phyloP scores from a whole-genome alignment of 768 basidiomycete genomes.

The Nidularia sp. region DNA sequence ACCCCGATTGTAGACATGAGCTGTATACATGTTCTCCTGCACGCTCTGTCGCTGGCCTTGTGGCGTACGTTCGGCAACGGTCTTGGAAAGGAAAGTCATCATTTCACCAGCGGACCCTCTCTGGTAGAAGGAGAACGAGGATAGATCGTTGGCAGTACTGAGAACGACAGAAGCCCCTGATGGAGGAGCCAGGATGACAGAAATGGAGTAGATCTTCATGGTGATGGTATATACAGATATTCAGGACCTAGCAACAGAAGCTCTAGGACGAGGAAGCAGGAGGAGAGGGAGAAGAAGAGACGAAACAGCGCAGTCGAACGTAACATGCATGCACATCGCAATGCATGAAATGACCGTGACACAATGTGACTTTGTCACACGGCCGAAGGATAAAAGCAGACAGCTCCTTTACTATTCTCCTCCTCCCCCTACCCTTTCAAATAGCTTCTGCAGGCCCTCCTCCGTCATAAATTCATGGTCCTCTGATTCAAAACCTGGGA shows the following conservation, averaged over 20 bases:
- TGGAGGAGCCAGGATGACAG: conserved; percentile 66
- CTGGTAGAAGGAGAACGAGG: conserved; percentile 93
- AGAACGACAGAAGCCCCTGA: conserved; percentile 63
- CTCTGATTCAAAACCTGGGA: conserved; percentile 51
- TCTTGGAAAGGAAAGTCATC: conserved; percentile 91
- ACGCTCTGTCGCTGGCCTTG: conserved; percentile 91
- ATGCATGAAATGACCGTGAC: not conserved
- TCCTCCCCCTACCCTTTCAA: conserved; percentile 19
- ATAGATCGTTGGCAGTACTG: conserved; percentile 71
- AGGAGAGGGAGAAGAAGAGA: not conserved
- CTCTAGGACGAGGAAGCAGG: not conserved
- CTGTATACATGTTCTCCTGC: conserved; percentile 89
- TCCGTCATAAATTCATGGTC: conserved; percentile 43
- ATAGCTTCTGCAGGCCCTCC: conserved; percentile 26
- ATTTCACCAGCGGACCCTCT: conserved; percentile 85
- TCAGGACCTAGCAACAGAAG: not conserved
- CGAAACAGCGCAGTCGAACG: not conserved
- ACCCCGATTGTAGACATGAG: conserved; percentile 90
- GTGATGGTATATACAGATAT: not conserved
- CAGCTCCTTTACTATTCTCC: not conserved
- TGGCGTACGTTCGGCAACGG: conserved; percentile 83
- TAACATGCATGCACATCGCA: not conserved
- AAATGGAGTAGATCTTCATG: conserved; percentile 89
- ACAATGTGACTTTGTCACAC: not conserved
- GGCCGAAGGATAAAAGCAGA: not conserved